Evolutionary conservation across 2,329 filamentous ascomycete genomes (phyloP), one percentile per base, ranked within the genome.

Genomic region (Atkinsonella hypoxylon): DNA sequence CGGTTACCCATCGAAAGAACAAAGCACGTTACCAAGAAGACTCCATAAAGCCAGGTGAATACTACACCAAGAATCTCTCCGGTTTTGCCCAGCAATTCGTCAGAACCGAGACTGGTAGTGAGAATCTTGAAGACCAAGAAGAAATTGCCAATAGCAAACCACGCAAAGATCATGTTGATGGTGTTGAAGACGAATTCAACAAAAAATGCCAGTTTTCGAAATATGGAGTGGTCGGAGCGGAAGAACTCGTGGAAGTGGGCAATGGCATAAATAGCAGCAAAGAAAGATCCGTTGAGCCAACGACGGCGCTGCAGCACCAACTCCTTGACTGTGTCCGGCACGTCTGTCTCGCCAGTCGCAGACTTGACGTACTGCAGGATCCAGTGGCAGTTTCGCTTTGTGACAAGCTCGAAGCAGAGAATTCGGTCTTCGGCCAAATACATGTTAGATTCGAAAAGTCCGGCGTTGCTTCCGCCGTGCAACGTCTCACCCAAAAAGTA

Each of bases 361-460:
- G 90, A 96, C 70, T 98, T 98, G 74, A 98, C 93, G 63, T 98
- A 98, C 64, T 96, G 90, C 61, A 98, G 71, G 53, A 97, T 87
- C 93, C 93, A 98, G 62, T 91, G 87, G 65, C 90, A 96, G 64
- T 96, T 96, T 56, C 93, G 83, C 73, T 98, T 98, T 44, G 90
- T 89, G 54, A 98, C 93, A 48, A 98, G 82, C 70, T 98, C 93
- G 76, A 95, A 98, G 69, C 93, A 98, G 36, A 98, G 82, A 64
- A 98, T 98, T 75, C 93, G 88, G 77, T 98, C 93, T 65, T 98
- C 93, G 51, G 93, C 93, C 52, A 98, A 79, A 64, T 97, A 98
- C 93, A 98, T 98, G 69, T 98, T 98, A 58, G 93, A 91, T 2
- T 91, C 95, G 70, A 98, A 98, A 57, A 97, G 91, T 63, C 91